Evolutionary conservation across 2,329 filamentous ascomycete species (phyloP).

Genomic region (Plenodomus lindquistii): DNA sequence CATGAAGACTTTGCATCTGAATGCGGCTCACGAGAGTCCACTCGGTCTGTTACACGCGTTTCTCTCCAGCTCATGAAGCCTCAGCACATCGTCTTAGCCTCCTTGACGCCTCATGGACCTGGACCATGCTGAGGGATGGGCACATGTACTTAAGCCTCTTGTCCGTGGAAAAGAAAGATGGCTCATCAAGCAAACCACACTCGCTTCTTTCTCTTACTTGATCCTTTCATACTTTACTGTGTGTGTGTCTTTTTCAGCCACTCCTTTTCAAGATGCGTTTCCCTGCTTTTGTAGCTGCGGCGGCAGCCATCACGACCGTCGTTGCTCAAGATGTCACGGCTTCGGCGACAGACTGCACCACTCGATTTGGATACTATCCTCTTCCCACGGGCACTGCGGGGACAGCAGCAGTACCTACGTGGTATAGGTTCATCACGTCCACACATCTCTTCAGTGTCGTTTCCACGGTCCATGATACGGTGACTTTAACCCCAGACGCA

Average conservation of each 20-base stretch:
- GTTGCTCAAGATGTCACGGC: conserved; percentile 4
- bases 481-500: conserved; percentile 22
- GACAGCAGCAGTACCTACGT: conserved; percentile 11
- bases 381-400: conserved; percentile 13
- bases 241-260: conserved; percentile 1
- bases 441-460: conserved; percentile 14
- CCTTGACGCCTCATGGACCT: conserved; percentile 6
- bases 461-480: conserved; percentile 14
- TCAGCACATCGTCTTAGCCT: conserved; percentile 2
- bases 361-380: conserved; percentile 15
- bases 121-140: background rate
- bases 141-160: conserved; percentile 6
- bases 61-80: conserved; percentile 4
- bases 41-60: background rate
- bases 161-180: conserved; percentile 1
- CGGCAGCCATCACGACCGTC: conserved; percentile 10
- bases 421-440: conserved; percentile 10
- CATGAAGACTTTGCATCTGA: background rate
- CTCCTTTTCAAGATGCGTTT: conserved; percentile 21
- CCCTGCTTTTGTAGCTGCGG: conserved; percentile 15
- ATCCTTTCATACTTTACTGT: conserved; percentile 12
- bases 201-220: conserved; percentile 15
- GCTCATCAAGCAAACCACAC: conserved; percentile 22
- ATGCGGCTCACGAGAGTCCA: background rate
- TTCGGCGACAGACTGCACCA: conserved; percentile 17